Percentiles rank a stretch among this genome's conserved stretches.
These are phyloP conservation scores for Omphalea diandra DNA, from an alignment of 441 rosid genomes.

Conservation along the genomic window DNA sequence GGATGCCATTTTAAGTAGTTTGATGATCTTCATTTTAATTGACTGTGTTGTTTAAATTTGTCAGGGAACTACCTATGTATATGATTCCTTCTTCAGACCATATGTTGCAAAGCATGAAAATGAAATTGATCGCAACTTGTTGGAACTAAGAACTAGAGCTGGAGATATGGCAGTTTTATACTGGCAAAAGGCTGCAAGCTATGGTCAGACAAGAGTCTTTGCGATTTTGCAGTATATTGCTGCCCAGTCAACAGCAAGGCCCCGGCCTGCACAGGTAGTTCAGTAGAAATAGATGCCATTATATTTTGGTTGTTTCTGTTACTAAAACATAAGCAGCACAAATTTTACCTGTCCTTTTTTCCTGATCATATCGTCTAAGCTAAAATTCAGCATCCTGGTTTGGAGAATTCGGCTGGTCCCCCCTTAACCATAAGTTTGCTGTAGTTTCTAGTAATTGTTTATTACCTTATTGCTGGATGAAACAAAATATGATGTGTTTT, in stretches of 20 bases:
- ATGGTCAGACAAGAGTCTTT: constrained; percentile 76
- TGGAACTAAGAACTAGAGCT: constrained; percentile 79
- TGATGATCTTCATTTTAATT: constrained; percentile 11
- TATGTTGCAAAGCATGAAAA: constrained; percentile 85
- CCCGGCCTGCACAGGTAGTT: constrained; percentile 62
- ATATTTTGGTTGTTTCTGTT: neutral
- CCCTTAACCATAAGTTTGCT: neutral
- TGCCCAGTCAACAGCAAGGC: constrained; percentile 65
- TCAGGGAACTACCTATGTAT: constrained; percentile 91
- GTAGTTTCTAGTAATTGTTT: neutral
- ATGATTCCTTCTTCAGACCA: constrained; percentile 90
- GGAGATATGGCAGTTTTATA: constrained; percentile 75
- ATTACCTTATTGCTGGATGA: neutral
- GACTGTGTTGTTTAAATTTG: constrained; percentile 14
- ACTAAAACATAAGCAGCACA: neutral
- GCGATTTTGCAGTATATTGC: constrained; percentile 77
- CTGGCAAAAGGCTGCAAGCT: constrained; percentile 78
- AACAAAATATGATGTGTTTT: neutral
- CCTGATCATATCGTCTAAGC: neutral
- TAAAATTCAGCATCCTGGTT: neutral
- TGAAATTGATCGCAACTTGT: constrained; percentile 86
- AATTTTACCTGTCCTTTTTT: neutral
- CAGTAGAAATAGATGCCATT: neutral
- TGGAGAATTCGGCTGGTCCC: neutral
- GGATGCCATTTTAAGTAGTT: neutral